Conservation (phyloP, 1,139 yeast species). For the Magnusiomyces tetraspermus region DNA sequence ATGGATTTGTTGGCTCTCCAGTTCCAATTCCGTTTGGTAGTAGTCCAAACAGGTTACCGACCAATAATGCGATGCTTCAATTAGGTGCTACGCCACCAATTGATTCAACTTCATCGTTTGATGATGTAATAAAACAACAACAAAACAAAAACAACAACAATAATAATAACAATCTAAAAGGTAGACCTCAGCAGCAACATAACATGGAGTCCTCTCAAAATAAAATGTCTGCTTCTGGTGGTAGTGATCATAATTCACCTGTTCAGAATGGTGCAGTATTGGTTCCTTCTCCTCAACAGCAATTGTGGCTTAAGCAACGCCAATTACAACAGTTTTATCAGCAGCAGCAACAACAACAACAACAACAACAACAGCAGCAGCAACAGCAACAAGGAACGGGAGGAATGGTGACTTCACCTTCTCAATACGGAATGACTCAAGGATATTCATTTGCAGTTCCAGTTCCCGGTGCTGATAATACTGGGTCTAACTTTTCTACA, state of each 20-base stretch:
- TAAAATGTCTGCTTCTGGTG: too few species aligned
- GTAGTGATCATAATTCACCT: not conserved
- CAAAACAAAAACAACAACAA: too few species aligned
- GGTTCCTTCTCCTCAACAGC: not conserved
- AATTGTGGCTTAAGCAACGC: constrained; percentile 1
- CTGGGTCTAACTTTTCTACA: not conserved
- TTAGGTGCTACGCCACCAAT: too few species aligned
- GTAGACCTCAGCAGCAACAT: too few species aligned
- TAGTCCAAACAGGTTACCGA: too few species aligned
- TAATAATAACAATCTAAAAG: too few species aligned
- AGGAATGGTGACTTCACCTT: constrained; percentile 3
- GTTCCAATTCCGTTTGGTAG: too few species aligned
- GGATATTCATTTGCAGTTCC: constrained; percentile 1
- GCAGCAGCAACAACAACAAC: constrained; percentile 5
- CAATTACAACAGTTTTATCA: constrained; percentile 10
- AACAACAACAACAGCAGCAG: constrained; percentile 3
- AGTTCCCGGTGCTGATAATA: constrained; percentile 1
- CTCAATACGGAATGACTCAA: constrained; percentile 14
- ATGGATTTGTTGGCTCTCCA: not conserved
- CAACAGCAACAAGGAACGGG: not conserved
- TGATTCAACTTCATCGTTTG: too few species aligned
- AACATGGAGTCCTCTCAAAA: too few species aligned
- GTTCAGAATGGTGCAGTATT: constrained; percentile 1
- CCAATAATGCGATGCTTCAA: too few species aligned
- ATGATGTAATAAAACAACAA: too few species aligned